A percentile compares a stretch with the other conserved stretches of the same genome.
Evolutionary conservation across 2,329 filamentous ascomycete genomes (phyloP).

Genomic region (Sphaerulina vaccinii): DNA sequence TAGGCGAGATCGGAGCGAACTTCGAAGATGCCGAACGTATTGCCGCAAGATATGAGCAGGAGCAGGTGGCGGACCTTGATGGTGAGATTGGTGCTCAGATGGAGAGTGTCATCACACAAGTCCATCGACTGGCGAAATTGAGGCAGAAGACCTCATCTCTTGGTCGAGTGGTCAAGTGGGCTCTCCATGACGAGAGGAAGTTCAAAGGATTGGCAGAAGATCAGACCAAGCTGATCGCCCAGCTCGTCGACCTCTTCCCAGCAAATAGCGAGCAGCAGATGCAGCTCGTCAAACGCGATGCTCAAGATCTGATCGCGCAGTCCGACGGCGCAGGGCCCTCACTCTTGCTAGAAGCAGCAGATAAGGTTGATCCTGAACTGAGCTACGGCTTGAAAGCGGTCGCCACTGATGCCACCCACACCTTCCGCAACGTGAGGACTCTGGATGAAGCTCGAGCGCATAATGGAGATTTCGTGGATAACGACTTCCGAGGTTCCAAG

Average conservation of each 20-base stretch:
- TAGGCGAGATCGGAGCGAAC: slow-evolving; percentile 9
- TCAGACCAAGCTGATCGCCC: neutral
- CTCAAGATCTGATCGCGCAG: neutral
- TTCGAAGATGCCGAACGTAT: slow-evolving; percentile 7
- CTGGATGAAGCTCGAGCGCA: neutral
- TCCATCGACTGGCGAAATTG: neutral
- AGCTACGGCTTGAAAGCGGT: neutral
- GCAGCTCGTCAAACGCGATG: neutral
- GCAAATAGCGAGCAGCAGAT: neutral
- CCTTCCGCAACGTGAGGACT: slow-evolving; percentile 4
- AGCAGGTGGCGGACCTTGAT: neutral
- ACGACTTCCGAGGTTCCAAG: neutral
- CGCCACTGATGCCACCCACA: neutral
- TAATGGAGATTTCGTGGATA: slow-evolving; percentile 2
- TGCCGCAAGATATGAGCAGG: neutral
- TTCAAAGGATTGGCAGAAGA: slow-evolving; percentile 4
- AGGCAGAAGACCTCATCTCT: slow-evolving; percentile 2
- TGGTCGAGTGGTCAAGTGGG: slow-evolving; percentile 12
- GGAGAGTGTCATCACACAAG: neutral
- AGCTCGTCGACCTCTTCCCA: slow-evolving; percentile 11
- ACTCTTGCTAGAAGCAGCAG: slow-evolving; percentile 5
- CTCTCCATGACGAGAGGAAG: slow-evolving; percentile 16
- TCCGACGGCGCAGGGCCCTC: neutral
- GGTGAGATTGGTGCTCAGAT: neutral
- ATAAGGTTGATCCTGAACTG: slow-evolving; percentile 5